Conservation (phyloP, 164 flowering plant genomes). For the Akebia trifoliata region DNA sequence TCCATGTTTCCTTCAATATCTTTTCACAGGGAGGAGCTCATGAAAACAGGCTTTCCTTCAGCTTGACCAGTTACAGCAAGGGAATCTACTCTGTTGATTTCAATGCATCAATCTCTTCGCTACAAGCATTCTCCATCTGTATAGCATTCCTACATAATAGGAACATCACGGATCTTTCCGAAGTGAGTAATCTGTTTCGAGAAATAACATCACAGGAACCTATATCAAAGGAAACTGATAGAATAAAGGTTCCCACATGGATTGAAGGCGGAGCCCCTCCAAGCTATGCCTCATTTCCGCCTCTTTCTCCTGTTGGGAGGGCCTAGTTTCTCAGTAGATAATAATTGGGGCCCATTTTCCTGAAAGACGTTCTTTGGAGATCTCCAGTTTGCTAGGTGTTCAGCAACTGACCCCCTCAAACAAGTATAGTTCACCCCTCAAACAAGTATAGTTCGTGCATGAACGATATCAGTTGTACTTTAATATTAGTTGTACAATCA, state of each 20-base stretch:
- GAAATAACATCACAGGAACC: slow-evolving; percentile 21
- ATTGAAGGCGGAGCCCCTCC: slow-evolving; percentile 21
- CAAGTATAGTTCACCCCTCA: not conserved
- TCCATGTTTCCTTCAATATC: not conserved
- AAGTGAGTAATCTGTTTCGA: slow-evolving; percentile 14
- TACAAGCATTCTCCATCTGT: slow-evolving; percentile 77
- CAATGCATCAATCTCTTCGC: slow-evolving; percentile 43
- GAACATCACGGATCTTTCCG: slow-evolving; percentile 20
- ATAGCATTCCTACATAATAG: slow-evolving; percentile 47
- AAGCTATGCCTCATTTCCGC: slow-evolving; percentile 49
- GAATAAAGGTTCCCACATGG: slow-evolving; percentile 6
- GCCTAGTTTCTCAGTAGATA: slow-evolving; percentile 28
- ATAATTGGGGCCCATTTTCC: not conserved
- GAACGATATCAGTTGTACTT: not conserved
- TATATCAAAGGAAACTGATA: slow-evolving; percentile 7
- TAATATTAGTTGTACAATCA: slow-evolving; percentile 3
- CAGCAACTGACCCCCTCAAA: not conserved
- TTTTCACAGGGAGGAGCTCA: slow-evolving; percentile 43
- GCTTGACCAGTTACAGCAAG: slow-evolving; percentile 39
- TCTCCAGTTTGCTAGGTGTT: not conserved
- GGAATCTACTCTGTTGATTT: slow-evolving; percentile 56
- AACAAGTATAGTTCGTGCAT: not conserved
- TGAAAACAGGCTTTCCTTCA: slow-evolving; percentile 41
- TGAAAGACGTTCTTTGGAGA: not conserved
- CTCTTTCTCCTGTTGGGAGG: slow-evolving; percentile 71